Base-by-base conservation (phyloP, 768 basidiomycete genomes). In the Psilocybe tampanensis region DNA sequence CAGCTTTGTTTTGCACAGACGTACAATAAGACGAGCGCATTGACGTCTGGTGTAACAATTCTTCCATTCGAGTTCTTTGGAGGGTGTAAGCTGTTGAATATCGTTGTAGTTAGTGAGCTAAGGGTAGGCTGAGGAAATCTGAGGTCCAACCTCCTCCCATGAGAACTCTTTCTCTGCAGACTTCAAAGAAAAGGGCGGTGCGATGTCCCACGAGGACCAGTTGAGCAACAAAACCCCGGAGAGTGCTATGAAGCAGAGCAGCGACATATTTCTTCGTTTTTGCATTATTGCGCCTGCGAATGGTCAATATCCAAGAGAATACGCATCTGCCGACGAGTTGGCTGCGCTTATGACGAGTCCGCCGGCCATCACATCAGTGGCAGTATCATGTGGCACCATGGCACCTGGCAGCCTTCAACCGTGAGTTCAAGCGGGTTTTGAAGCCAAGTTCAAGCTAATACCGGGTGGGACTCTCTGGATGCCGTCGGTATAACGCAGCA, bases 301-400 rank as follows among this genome's bases (percentile, higher is more conserved):
- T 39, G 36, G 36, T 39, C n/a, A 39, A 39, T 5, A n/a, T 8
- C 36, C 12, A 39, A 15, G 36, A 39, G 4, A 13, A n/a, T 15
- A 13, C 12, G 7, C 36, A 13, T 39, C 36, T 39, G 29, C 5
- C 29, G 29, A 29, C 29, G 29, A 29, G 9, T 29, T 4, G 9
- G 9, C 29, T 29, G 29, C 29, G 4, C 9, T 5, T 29, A 29
- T 29, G 9, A 4, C 29, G 4, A 29, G 29, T 29, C 29, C 5
- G 29, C 29, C 29, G 29, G 29, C n/a, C n/a, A n/a, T n/a, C n/a
- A n/a, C n/a, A n/a, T n/a, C n/a, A n/a, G n/a, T n/a, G n/a, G n/a
- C n/a, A n/a, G 29, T 9, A 29, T 29, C 29, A 29, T 29, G 29
- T 29, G 29, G 29, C 29, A 29, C 29, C 29, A 94, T 94, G 92